Evolutionary conservation across 805 yeast genomes (phyloP), one percentile per base, ranked within the genome.

Genomic region (Wickerhamiella azymoides): DNA sequence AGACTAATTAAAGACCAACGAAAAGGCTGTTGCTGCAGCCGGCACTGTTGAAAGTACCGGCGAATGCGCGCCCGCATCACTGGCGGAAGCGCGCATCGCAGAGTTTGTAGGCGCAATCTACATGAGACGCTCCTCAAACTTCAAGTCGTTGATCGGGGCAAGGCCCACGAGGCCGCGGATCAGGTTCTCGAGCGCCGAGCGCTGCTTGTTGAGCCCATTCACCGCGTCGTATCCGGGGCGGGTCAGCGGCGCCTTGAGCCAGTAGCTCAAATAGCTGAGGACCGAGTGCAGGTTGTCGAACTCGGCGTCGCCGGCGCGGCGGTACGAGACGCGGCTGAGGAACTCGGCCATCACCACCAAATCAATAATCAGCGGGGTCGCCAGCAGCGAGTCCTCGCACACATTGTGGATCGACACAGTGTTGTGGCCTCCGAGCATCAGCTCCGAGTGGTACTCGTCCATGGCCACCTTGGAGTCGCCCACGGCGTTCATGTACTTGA

Each of bases 361-460:
- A 64, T 88, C 97, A 56, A 88, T 81, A 63, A 88, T 89, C 63
- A 88, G 73, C 42, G 97, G 96, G 21, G 96, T 83, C 16, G 97
- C 97, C 62, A 88, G 73, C 57, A 88, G 71, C 2, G 96, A 86
- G 64, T 88, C 97, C 67, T 88, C 97, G 66, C 97, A 88, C 36
- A 89, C 94, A 62, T 89, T 88, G 68, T 88, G 94, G 60, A 89
- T 81, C 40, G 93, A 79, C 54, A 88, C 82, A 62, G 92, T 81
- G 70, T 88, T 89, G 69, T 88, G 96, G 39, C 97, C 97, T 50
- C 97, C 97, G 57, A 88, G 74, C 96, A 88, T 89, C 61, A 88
- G 77, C 67, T 88, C 96, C 47, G 93, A 81, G 70, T 89, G 85
- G 69, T 88, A 88, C 69, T 89, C 96, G 65, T 88, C 97, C 96